Base-by-base conservation (phyloP, 768 basidiomycete species). In the Hypholoma fasciculare region DNA sequence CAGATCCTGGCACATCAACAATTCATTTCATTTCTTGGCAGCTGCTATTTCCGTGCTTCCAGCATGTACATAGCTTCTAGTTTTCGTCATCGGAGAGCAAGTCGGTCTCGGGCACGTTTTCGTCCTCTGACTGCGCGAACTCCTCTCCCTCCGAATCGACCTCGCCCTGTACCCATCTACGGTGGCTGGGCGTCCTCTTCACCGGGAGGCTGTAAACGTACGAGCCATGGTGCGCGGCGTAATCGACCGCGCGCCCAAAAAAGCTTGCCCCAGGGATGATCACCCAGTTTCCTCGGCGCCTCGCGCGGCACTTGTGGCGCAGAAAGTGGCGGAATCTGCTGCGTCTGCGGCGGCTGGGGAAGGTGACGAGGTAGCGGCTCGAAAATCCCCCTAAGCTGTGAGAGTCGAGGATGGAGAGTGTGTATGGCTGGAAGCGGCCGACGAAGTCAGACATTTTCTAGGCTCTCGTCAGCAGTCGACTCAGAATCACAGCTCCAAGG, bases 181-280 rank as follows among this genome's bases (percentile, higher is more conserved):
- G 4, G 23, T 46, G 42, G 52, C 42, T 19, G 26, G 52, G 52
- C 2, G 23, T 26, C 42, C 34, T 36, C 40, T 23, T 46, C 2
- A 54, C n/a, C 12, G 52, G 52, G 9, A 54, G 42, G 40, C 39
- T 46, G 40, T 54, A 54, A 23, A 40, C n/a, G 43, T 54, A 54
- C 27, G 52, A 54, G 27, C 52, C 40, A 26, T 54, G 52, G 52
- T 42, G 52, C 52, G 43, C 52, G 30, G 52, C 52, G 26, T 46
- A 54, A 19, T 30, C 42, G 23, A 54, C 23, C 40, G 52, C 52
- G 27, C 52, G 52, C 14, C 17, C 23, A 40, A 54, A 43, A 16
- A 43, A 19, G 42, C 11, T 14, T 11, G 40, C 7, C 19, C 52
- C 52, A 14, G 52, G 52, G 52, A 54, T 44, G 30, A 49, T 49